These are phyloP conservation scores for Tilletia caries DNA, from an alignment of 1,284 basidiomycete genomes.

Conservation along the genomic window DNA sequence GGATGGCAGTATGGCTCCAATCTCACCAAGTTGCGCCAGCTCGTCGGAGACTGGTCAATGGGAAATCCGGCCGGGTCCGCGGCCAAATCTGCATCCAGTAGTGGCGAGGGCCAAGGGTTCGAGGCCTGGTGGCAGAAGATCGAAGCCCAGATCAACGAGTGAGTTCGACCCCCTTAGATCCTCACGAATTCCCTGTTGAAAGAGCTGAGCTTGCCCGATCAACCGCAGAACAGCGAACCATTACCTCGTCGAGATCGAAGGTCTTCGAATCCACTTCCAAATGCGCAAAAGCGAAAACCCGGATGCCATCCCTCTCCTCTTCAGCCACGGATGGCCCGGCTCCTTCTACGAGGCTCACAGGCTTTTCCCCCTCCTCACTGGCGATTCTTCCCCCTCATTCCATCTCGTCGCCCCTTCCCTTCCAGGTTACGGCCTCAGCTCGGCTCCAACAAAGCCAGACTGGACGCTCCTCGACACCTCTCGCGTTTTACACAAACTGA, in stretches of 20 bases:
- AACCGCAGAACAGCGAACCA: conserved; percentile 22
- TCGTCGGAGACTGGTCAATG: conserved; percentile 30
- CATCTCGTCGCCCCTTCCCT: conserved; percentile 44
- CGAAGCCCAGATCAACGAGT: conserved; percentile 12
- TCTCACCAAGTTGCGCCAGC: conserved; percentile 26
- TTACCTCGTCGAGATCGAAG: conserved; percentile 34
- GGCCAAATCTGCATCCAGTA: neutral
- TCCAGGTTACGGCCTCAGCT: conserved; percentile 33
- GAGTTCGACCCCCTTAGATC: neutral
- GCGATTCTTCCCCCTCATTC: conserved; percentile 24
- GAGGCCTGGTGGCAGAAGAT: conserved; percentile 12
- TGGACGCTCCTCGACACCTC: conserved; percentile 33
- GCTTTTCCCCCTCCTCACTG: conserved; percentile 24
- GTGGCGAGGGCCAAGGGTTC: neutral
- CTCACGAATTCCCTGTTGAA: conserved; percentile 15
- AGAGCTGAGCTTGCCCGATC: conserved; percentile 2
- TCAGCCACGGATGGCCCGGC: conserved; percentile 43
- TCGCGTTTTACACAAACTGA: conserved; percentile 35
- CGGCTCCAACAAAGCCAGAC: conserved; percentile 26
- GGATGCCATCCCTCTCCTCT: conserved; percentile 40
- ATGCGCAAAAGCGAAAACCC: conserved; percentile 23
- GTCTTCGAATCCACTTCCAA: conserved; percentile 36
- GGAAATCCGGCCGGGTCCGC: conserved; percentile 11
- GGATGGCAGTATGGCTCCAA: conserved; percentile 39
- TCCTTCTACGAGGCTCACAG: conserved; percentile 33